Base-by-base conservation (phyloP, 306 rosid species). In the Canavalia ensiformis region DNA sequence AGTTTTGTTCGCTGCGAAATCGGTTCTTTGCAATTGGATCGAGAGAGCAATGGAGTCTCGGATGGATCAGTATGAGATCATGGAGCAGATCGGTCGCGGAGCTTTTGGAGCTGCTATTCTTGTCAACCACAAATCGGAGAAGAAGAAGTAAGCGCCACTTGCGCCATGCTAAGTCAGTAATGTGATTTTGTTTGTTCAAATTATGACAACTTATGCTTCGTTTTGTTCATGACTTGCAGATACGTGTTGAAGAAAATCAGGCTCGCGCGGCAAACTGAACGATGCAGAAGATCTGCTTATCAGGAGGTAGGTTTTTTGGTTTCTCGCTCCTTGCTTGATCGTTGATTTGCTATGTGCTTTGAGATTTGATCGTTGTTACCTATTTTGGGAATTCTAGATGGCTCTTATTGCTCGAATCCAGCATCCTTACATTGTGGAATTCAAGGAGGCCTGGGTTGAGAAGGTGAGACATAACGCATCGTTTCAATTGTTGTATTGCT, bases 41-140 rank as follows among this genome's bases (percentile, higher is more conserved):
- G 25, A 18, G 69, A 49, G 71, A 70, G 76, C 70, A 12, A 90
- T 95, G 97, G 97, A 90, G 88, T 95, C 97, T 78, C 85, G 96
- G 83, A 96, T 96, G 99, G 99, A 96, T 93, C 98, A 93, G 81
- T 96, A 96, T 72, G 99, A 96, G 91, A 90, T 96, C 89, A 94
- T 96, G 99, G 98, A 94, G 90, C 98, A 96, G 97, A 96, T 96
- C 97, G 98, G 99, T 71, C 91, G 99, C 4, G 99, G 99, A 66
- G 99, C 99, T 80, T 96, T 93, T 74, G 99, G 99, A 51, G 99
- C 99, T 77, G 99, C 99, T 73, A 93, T 96, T 88, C 96, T 96
- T 34, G 99, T 93, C 39, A 60, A 92, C 77, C 98, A 96, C 89
- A 96, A 83, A 84, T 88, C 92, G 7, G 99, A 96, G 93, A 93